These are phyloP conservation scores for Amaranthus hypochondriacus DNA, from an alignment of 148 eudicot species.

Conservation along the genomic window DNA sequence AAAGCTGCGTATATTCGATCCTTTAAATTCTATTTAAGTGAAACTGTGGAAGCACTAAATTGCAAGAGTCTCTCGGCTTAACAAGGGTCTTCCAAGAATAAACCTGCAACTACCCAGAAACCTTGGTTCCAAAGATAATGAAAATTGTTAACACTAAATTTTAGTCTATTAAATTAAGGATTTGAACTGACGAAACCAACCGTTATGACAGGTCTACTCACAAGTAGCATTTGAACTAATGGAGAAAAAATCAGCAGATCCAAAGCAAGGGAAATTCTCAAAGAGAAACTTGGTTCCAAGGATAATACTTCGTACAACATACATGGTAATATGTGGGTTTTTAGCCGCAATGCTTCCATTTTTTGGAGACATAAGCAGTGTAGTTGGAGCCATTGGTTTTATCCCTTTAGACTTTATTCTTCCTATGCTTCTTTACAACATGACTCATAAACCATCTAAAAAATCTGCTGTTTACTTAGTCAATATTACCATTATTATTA, in stretches of 20 bases:
- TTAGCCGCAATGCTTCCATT: constrained; percentile 96
- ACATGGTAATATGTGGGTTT: constrained; percentile 71
- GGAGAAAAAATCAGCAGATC: constrained; percentile 90
- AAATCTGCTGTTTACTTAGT: constrained; percentile 44
- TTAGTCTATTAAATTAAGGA: background rate
- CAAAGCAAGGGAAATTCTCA: constrained; percentile 67
- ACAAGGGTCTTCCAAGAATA: too few relatives aligned
- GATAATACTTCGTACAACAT: constrained; percentile 56
- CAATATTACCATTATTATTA: constrained; percentile 52
- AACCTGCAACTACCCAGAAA: too few relatives aligned
- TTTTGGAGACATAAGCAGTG: constrained; percentile 80
- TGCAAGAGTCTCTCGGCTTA: too few relatives aligned
- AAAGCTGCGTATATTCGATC: too few relatives aligned
- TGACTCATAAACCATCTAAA: constrained; percentile 59
- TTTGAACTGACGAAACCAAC: background rate
- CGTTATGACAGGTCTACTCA: constrained; percentile 62
- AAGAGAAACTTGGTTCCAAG: constrained; percentile 80
- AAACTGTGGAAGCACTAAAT: too few relatives aligned
- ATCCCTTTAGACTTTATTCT: constrained; percentile 89
- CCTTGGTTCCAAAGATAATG: too few relatives aligned
- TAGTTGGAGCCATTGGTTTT: constrained; percentile 86
- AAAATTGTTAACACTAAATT: too few relatives aligned
- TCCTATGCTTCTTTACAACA: constrained; percentile 93
- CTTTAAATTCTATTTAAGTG: too few relatives aligned
- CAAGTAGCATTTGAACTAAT: constrained; percentile 95